A percentile compares a stretch with the other conserved stretches of the same genome.
Evolutionary conservation across 345 rosid genomes (phyloP).

Genomic region (Toxicodendron radicans): DNA sequence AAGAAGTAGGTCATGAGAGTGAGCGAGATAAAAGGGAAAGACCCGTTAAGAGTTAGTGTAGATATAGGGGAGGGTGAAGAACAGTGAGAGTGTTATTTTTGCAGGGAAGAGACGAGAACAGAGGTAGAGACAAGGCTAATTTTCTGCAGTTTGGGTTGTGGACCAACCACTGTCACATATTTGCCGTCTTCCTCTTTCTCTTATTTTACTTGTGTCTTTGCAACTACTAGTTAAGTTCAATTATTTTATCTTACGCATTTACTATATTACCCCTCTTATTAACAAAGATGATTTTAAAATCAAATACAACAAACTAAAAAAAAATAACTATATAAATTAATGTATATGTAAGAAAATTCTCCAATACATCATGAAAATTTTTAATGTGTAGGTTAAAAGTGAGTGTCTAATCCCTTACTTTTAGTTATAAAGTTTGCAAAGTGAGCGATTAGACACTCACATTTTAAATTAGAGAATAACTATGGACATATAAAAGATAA

Average conservation of each 20-base stretch:
- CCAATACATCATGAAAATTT: too few relatives aligned
- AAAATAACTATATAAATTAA: too few relatives aligned
- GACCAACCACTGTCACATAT: conserved; percentile 28
- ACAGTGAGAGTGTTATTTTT: not conserved
- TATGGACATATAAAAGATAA: too few relatives aligned
- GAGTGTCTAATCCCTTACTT: too few relatives aligned
- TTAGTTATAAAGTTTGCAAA: too few relatives aligned
- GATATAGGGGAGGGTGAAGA: conserved; percentile 8
- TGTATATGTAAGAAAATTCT: too few relatives aligned
- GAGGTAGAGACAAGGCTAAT: conserved; percentile 48
- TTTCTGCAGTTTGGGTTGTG: conserved; percentile 36
- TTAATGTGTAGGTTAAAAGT: too few relatives aligned
- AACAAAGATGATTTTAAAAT: too few relatives aligned
- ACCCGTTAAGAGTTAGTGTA: conserved; percentile 19
- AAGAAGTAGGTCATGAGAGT: conserved; percentile 18
- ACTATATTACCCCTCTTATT: conserved; percentile 18
- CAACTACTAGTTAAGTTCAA: conserved; percentile 10
- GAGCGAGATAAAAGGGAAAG: conserved; percentile 11
- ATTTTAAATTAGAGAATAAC: too few relatives aligned
- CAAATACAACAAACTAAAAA: too few relatives aligned
- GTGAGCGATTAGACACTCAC: too few relatives aligned
- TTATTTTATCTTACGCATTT: conserved; percentile 23
- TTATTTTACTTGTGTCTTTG: not conserved
- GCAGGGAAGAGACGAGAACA: conserved; percentile 26
- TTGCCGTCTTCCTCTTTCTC: too few relatives aligned